These are phyloP conservation scores for Kuraishia capsulata DNA, from an alignment of 805 yeast species.

Conservation along the genomic window DNA sequence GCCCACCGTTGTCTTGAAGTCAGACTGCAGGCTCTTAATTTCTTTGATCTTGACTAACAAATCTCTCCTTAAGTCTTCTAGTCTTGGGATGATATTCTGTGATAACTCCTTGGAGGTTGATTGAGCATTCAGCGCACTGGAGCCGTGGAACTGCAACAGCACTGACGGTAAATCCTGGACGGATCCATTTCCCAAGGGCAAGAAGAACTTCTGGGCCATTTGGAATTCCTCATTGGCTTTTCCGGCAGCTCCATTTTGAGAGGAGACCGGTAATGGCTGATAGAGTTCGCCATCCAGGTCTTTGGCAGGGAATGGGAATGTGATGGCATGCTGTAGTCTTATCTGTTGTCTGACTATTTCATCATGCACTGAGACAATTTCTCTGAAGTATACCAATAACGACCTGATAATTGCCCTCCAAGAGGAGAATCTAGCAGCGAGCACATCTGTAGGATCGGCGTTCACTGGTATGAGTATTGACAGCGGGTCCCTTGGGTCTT, in stretches of 20 bases:
- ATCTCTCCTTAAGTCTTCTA: constrained; percentile 67
- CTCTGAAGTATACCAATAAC: constrained; percentile 64
- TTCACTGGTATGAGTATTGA: constrained; percentile 42
- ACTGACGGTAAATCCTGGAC: constrained; percentile 75
- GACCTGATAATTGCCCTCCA: constrained; percentile 81
- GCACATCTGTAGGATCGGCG: constrained; percentile 77
- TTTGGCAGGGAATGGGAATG: constrained; percentile 39
- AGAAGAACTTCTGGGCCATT: constrained; percentile 41
- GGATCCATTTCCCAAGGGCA: constrained; percentile 73
- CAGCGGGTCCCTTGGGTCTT: constrained; percentile 41
- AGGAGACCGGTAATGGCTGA: constrained; percentile 23
- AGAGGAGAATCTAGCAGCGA: constrained; percentile 75
- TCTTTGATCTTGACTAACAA: constrained; percentile 78
- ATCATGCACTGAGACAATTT: constrained; percentile 78
- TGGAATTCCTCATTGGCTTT: constrained; percentile 20
- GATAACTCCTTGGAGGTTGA: constrained; percentile 51
- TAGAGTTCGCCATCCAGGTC: constrained; percentile 28
- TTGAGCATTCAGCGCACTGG: constrained; percentile 49
- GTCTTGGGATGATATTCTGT: constrained; percentile 52
- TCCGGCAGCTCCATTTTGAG: constrained; percentile 4
- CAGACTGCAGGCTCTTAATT: constrained; percentile 72
- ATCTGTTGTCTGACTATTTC: constrained; percentile 79
- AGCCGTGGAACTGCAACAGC: constrained; percentile 43
- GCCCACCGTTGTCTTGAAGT: constrained; percentile 69
- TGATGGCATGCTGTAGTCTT: constrained; percentile 71